Evolutionary conservation across 2,329 filamentous ascomycete genomes (phyloP).

Genomic region (Trichoderma atrobrunneum): DNA sequence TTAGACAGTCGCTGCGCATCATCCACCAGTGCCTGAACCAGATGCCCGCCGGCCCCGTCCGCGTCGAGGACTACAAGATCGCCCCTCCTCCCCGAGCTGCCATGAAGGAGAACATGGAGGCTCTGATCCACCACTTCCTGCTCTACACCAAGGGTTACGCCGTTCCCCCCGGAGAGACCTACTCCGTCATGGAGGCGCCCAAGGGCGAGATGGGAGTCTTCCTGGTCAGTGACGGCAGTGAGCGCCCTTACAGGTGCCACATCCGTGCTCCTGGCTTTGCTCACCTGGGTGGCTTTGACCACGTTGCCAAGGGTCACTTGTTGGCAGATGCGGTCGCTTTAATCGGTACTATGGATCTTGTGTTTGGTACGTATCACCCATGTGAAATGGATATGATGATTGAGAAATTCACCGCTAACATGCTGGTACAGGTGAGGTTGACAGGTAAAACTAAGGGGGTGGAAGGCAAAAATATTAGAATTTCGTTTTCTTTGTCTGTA

Average conservation of each 20-base stretch:
- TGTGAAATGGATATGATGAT: neutral
- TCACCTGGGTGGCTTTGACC: slow-evolving; percentile 91
- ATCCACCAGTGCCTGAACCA: slow-evolving; percentile 99
- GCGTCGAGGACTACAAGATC: slow-evolving; percentile 98
- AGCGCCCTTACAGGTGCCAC: slow-evolving; percentile 96
- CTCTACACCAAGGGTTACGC: slow-evolving; percentile 98
- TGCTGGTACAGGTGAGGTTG: slow-evolving; percentile 53
- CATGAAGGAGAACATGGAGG: slow-evolving; percentile 99
- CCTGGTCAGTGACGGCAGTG: slow-evolving; percentile 91
- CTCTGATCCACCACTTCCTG: slow-evolving; percentile 97
- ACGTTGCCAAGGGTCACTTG: slow-evolving; percentile 86
- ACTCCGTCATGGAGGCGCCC: slow-evolving; percentile 96
- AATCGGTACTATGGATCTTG: slow-evolving; percentile 85
- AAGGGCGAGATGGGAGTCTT: slow-evolving; percentile 99
- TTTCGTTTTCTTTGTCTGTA: slow-evolving; percentile 39
- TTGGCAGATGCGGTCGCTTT: slow-evolving; percentile 95
- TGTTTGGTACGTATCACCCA: slow-evolving; percentile 64
- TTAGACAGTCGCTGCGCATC: slow-evolving; percentile 95
- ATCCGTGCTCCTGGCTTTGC: slow-evolving; percentile 96
- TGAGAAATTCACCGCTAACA: slow-evolving; percentile 32
- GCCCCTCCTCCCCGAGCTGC: slow-evolving; percentile 90
- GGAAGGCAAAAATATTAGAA: slow-evolving; percentile 27
- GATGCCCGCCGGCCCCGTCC: slow-evolving; percentile 92
- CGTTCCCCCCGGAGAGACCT: slow-evolving; percentile 95
- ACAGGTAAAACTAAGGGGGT: slow-evolving; percentile 48